Evolutionary conservation across 768 basidiomycete genomes (phyloP).

Genomic region (Suillus lakei): DNA sequence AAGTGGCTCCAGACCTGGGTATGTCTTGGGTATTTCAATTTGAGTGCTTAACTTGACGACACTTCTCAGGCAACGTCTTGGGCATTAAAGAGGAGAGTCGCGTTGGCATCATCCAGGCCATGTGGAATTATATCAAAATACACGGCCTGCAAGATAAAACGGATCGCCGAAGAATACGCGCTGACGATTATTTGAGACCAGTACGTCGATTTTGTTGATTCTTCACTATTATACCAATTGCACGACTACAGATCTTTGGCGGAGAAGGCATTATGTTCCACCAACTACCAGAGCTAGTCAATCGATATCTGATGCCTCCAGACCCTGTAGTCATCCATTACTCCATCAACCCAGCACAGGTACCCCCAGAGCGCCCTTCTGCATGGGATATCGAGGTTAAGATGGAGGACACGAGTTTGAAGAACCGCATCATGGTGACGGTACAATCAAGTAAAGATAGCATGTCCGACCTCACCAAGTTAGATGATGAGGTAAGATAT

Average conservation of each 20-base stretch:
- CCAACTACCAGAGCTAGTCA: slow-evolving; percentile 83
- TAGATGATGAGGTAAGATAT: slow-evolving; percentile 85
- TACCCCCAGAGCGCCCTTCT: slow-evolving; percentile 69
- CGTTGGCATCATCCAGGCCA: slow-evolving; percentile 74
- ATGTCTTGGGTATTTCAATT: slow-evolving; percentile 16
- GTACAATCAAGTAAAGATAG: slow-evolving; percentile 74
- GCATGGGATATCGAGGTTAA: slow-evolving; percentile 92
- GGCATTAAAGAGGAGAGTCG: slow-evolving; percentile 87
- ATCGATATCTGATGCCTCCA: slow-evolving; percentile 75
- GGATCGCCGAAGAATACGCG: slow-evolving; percentile 70
- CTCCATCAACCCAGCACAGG: slow-evolving; percentile 61
- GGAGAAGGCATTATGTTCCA: slow-evolving; percentile 75
- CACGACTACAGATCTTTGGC: slow-evolving; percentile 61
- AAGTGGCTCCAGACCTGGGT: slow-evolving; percentile 79
- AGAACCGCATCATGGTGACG: slow-evolving; percentile 76
- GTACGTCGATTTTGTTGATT: slow-evolving; percentile 42
- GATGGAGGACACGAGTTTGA: slow-evolving; percentile 77
- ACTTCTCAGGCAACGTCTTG: slow-evolving; percentile 57
- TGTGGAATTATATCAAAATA: slow-evolving; percentile 94
- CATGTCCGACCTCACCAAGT: slow-evolving; percentile 62
- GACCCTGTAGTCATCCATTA: slow-evolving; percentile 87
- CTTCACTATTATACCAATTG: background rate
- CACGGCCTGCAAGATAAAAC: slow-evolving; percentile 83
- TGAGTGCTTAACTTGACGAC: slow-evolving; percentile 9
- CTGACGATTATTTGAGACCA: slow-evolving; percentile 68